These are phyloP conservation scores for Corylus americana DNA, from an alignment of 306 rosid genomes.

Conservation along the genomic window DNA sequence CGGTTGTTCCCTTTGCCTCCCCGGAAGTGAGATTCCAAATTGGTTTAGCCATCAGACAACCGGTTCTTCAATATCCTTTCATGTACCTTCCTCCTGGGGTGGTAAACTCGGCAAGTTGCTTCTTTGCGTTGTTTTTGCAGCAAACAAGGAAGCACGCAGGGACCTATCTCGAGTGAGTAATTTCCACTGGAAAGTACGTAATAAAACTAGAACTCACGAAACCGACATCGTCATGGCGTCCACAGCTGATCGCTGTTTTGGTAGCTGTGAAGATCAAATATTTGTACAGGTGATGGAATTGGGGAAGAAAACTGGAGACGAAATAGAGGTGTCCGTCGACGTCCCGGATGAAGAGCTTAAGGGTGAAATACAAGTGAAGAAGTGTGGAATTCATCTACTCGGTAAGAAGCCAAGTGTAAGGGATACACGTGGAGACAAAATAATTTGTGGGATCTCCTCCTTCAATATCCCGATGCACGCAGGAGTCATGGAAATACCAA, in stretches of 20 bases:
- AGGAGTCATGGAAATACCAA: too few relatives aligned
- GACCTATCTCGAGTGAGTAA: too few relatives aligned
- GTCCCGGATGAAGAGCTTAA: not conserved
- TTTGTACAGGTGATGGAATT: accelerated
- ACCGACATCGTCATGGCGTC: too few relatives aligned
- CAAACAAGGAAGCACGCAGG: not conserved
- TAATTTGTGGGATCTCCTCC: too few relatives aligned
- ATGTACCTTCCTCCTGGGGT: not conserved
- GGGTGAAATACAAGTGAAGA: not conserved
- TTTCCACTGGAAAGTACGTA: accelerated
- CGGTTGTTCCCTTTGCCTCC: not conserved
- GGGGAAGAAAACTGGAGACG: not conserved
- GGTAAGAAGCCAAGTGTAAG: not conserved
- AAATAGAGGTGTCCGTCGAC: not conserved
- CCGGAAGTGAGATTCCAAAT: not conserved
- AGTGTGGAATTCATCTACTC: not conserved
- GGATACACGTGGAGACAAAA: too few relatives aligned
- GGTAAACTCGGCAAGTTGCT: not conserved
- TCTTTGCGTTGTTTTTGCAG: not conserved
- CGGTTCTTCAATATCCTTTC: not conserved
- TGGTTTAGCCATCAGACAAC: not conserved
- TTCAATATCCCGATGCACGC: too few relatives aligned
- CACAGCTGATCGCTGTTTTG: not conserved
- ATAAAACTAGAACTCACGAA: too few relatives aligned
- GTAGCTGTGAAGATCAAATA: too few relatives aligned